Percentiles rank a stretch among this genome's conserved stretches.
Conservation (phyloP, 306 rosid genomes). For the Vigna unguiculata region DNA sequence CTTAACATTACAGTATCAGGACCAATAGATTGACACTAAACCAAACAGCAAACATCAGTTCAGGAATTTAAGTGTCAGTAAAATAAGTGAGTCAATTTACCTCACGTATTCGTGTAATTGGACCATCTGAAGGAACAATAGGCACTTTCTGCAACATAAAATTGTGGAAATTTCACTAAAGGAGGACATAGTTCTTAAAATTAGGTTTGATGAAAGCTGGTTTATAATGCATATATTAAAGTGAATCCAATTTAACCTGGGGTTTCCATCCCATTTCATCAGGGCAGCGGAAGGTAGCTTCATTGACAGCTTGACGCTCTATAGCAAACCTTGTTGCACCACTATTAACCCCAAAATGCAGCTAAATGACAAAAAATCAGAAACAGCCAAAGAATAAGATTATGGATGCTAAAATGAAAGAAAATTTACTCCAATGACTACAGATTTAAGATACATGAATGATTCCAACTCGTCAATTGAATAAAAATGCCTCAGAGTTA, state of each 20-base stretch:
- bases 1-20: slow-evolving; percentile 9
- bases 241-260: slow-evolving; percentile 59
- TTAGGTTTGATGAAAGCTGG: slow-evolving; percentile 32
- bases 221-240: background rate
- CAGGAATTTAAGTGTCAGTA: background rate
- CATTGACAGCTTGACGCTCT: slow-evolving; percentile 96
- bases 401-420: background rate
- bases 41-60: no score
- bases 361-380: slow-evolving; percentile 51
- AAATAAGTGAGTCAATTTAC: slow-evolving; percentile 49
- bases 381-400: slow-evolving; percentile 26
- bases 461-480: slow-evolving; percentile 20
- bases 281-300: slow-evolving; percentile 96
- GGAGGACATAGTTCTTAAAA: slow-evolving; percentile 24
- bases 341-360: slow-evolving; percentile 97
- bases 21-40: background rate
- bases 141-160: slow-evolving; percentile 81
- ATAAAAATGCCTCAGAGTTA: background rate
- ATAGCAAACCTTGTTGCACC: slow-evolving; percentile 92
- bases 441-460: slow-evolving; percentile 16
- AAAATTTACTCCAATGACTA: slow-evolving; percentile 10
- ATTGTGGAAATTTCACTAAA: slow-evolving; percentile 36
- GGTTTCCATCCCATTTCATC: slow-evolving; percentile 99
- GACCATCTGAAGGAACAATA: slow-evolving; percentile 81
- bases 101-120: slow-evolving; percentile 66